A percentile compares a stretch with the other conserved stretches of the same genome.
These are phyloP conservation scores for Kwoniella botswanensis DNA, from an alignment of 768 basidiomycete species.

Conservation along the genomic window DNA sequence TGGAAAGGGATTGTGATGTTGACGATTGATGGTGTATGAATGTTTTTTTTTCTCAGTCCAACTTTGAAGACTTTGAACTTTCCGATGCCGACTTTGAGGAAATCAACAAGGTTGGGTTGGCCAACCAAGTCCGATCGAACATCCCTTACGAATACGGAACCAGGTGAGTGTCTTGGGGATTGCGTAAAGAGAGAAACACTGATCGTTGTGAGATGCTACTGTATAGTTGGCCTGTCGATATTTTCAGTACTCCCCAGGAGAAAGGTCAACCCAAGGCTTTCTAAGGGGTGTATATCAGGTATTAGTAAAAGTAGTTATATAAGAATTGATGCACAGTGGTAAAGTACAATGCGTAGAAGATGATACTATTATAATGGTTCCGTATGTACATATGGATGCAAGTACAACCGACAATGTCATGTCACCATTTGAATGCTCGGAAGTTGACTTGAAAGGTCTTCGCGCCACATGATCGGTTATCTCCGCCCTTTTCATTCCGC, in stretches of 20 bases:
- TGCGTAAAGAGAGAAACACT: background rate
- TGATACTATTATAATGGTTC: too few species aligned
- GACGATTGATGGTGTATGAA: constrained; percentile 5
- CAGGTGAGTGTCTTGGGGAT: constrained; percentile 31
- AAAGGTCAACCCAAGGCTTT: constrained; percentile 38
- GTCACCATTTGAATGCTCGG: background rate
- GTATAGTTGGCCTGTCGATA: constrained; percentile 69
- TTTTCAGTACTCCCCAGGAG: constrained; percentile 72
- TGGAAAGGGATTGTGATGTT: too few species aligned
- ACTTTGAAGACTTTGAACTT: constrained; percentile 76
- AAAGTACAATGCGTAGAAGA: too few species aligned
- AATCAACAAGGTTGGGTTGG: constrained; percentile 64
- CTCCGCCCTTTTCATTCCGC: background rate
- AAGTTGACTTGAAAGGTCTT: background rate
- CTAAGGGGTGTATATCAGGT: constrained; percentile 10
- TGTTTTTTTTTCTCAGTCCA: constrained; percentile 59
- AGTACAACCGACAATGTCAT: background rate
- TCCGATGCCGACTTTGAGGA: constrained; percentile 71
- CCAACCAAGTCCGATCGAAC: constrained; percentile 67
- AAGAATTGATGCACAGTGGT: too few species aligned
- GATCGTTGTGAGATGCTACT: background rate
- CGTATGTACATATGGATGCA: too few species aligned
- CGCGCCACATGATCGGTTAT: background rate
- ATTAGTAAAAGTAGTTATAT: too few species aligned
- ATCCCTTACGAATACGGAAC: constrained; percentile 68